These are phyloP conservation scores for Bacterosira constricta DNA, from an alignment of 108 stramenopile genomes.

Conservation along the genomic window DNA sequence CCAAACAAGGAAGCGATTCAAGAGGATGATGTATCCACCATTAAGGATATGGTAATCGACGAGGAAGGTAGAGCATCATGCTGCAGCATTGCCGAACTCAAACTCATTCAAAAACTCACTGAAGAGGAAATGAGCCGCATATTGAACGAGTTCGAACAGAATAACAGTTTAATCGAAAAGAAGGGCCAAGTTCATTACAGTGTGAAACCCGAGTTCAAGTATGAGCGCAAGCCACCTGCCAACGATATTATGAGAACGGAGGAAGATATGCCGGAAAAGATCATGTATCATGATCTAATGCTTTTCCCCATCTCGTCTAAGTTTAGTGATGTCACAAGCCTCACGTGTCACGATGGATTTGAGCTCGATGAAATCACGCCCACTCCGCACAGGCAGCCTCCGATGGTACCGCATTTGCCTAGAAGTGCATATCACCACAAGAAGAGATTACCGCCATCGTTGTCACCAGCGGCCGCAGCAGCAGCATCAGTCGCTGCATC, in stretches of 20 bases:
- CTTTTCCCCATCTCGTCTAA: conserved; percentile 27
- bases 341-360: conserved; percentile 15
- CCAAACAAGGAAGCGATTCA: conserved; percentile 1
- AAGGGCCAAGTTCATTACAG: not conserved
- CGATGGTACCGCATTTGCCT: no score
- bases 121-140: conserved; percentile 29
- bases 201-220: not conserved
- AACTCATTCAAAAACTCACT: conserved; percentile 23
- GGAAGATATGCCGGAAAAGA: not conserved
- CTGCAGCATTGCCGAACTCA: conserved; percentile 14
- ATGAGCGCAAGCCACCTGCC: not conserved
- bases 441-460: not conserved
- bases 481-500: conserved; percentile 1
- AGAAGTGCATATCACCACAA: no score
- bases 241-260: not conserved
- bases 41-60: conserved; percentile 3
- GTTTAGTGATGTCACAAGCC: conserved; percentile 35
- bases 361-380: conserved; percentile 2
- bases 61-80: not conserved
- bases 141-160: conserved; percentile 6
- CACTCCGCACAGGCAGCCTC: no score
- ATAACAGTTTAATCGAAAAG: not conserved
- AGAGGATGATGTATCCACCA: conserved; percentile 5
- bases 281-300: not conserved
- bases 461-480: not conserved